phyloP scores from a whole-genome alignment of 2,329 filamentous ascomycete genomes.

The Colletotrichum navitas region DNA sequence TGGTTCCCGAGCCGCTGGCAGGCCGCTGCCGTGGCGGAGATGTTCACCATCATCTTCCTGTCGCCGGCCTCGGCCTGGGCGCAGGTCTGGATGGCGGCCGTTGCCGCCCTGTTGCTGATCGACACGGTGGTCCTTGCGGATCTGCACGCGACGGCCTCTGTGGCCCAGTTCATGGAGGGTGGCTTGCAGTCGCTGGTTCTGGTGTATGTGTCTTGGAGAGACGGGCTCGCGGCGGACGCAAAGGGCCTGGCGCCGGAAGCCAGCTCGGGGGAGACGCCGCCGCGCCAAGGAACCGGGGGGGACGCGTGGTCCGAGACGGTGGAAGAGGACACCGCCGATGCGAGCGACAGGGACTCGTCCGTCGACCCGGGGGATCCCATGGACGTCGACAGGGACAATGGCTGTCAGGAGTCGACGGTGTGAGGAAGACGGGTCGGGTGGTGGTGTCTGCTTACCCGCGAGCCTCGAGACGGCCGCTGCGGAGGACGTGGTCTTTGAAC shows the following conservation, averaged over 20 bases:
- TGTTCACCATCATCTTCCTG: background rate
- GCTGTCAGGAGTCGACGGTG: background rate
- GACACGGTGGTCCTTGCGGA: background rate
- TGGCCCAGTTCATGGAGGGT: background rate
- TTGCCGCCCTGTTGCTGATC: background rate
- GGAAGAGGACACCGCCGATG: background rate
- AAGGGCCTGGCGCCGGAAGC: background rate
- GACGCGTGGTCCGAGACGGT: background rate
- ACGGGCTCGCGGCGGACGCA: background rate
- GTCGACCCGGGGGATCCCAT: background rate
- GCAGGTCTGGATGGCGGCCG: background rate
- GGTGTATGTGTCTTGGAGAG: background rate
- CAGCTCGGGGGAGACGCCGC: background rate
- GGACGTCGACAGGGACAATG: background rate
- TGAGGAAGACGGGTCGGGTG: background rate
- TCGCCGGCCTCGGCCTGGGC: background rate
- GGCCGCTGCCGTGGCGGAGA: background rate
- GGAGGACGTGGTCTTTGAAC: background rate
- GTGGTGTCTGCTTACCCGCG: background rate
- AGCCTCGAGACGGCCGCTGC: background rate
- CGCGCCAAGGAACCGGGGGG: background rate
- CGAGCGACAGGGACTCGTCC: background rate
- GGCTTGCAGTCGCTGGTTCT: background rate
- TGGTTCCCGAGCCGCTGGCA: slow-evolving; percentile 2
- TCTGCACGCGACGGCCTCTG: background rate